phyloP scores from a whole-genome alignment of 2,329 filamentous ascomycete genomes.

The Ceratocystiopsis minuta region DNA sequence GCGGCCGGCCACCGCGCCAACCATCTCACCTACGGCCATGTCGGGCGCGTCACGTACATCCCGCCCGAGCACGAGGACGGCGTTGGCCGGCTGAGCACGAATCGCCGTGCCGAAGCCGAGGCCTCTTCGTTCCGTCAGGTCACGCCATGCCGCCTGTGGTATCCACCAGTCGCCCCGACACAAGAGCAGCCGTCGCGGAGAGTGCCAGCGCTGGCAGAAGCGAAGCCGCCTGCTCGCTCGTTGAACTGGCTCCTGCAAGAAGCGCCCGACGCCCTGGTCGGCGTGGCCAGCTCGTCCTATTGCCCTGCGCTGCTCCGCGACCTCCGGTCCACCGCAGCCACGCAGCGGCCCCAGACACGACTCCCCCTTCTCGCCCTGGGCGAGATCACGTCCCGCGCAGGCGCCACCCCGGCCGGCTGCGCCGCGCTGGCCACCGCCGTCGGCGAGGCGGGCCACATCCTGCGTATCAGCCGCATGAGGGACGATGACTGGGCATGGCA shows the following conservation, averaged over 20 bases:
- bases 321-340: slow-evolving; percentile 9
- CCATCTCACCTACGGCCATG: slow-evolving; percentile 34
- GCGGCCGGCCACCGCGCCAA: slow-evolving; percentile 19
- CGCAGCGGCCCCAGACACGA: slow-evolving; percentile 1
- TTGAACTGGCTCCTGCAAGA: slow-evolving; percentile 30
- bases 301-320: slow-evolving; percentile 19
- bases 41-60: slow-evolving; percentile 29
- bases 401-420: slow-evolving; percentile 11
- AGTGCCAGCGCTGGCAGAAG: no score
- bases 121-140: slow-evolving; percentile 13
- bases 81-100: slow-evolving; percentile 5
- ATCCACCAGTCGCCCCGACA: slow-evolving; percentile 7
- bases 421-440: slow-evolving; percentile 28
- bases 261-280: slow-evolving; percentile 31
- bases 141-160: slow-evolving; percentile 13
- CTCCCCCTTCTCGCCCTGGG: slow-evolving; percentile 35
- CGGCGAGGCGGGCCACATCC: slow-evolving; percentile 38
- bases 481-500: slow-evolving; percentile 38
- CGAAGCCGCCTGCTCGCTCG: no score
- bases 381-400: slow-evolving; percentile 26
- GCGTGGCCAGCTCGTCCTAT: slow-evolving; percentile 14
- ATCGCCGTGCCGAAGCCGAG: neutral
- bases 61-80: slow-evolving; percentile 11
- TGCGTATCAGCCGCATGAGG: slow-evolving; percentile 35
- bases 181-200: no score